Percentiles rank a stretch among this genome's conserved stretches.
phyloP scores from a whole-genome alignment of 169 alveolate species.

The Plasmodium billcollinsi region DNA sequence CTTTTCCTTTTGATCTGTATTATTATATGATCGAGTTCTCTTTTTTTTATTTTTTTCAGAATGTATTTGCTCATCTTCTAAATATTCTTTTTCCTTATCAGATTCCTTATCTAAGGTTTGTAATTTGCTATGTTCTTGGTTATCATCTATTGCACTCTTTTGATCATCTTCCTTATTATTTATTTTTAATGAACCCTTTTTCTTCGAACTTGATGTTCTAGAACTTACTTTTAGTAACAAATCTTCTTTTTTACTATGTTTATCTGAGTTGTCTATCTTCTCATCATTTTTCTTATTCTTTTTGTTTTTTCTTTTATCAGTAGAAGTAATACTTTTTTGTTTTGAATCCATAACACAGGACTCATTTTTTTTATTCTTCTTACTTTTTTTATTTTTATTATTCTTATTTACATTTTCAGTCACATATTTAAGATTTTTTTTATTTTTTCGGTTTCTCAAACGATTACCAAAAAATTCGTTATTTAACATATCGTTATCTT shows the following conservation, averaged over 20 bases:
- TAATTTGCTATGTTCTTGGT: neutral
- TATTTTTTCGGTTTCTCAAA: slow-evolving; percentile 15
- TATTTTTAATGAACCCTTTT: neutral
- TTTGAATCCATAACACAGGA: neutral
- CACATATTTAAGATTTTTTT: slow-evolving; percentile 13
- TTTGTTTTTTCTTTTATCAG: slow-evolving; percentile 27
- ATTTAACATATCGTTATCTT: slow-evolving; percentile 36
- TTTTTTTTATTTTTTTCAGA: slow-evolving; percentile 62
- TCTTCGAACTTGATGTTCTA: slow-evolving; percentile 7
- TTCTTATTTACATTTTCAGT: slow-evolving; percentile 4
- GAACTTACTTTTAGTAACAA: slow-evolving; percentile 9
- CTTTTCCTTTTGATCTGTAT: slow-evolving; percentile 5
- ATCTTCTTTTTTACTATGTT: neutral
- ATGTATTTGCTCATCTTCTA: slow-evolving; percentile 34
- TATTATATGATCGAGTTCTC: slow-evolving; percentile 24
- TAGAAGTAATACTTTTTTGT: neutral
- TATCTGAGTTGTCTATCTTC: neutral
- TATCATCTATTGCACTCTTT: slow-evolving; percentile 10
- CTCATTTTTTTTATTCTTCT: slow-evolving; percentile 14
- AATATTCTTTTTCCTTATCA: neutral
- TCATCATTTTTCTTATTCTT: slow-evolving; percentile 26
- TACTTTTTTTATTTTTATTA: slow-evolving; percentile 16
- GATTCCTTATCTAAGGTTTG: no score
- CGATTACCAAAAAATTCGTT: slow-evolving; percentile 29
- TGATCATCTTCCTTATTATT: slow-evolving; percentile 3